Conservation (phyloP, 2,329 filamentous ascomycete genomes). For the Fusarium redolens region DNA sequence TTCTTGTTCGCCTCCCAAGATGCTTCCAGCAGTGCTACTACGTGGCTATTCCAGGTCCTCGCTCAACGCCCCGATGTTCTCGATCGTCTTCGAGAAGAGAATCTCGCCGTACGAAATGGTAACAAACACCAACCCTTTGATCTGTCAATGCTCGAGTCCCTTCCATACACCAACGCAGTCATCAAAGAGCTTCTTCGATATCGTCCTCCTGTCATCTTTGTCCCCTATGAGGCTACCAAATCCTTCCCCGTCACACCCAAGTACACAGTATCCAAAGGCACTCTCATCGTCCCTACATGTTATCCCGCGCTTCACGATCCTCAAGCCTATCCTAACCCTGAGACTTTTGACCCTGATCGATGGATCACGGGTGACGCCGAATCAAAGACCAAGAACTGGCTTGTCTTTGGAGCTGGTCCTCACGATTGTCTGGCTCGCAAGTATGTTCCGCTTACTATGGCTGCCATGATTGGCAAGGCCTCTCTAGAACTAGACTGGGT, state of each 20-base stretch:
- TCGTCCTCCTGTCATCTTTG: conserved; percentile 65
- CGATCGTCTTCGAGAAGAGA: conserved; percentile 58
- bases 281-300: conserved; percentile 63
- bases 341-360: conserved; percentile 61
- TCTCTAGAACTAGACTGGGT: conserved; percentile 61
- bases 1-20: conserved; percentile 66
- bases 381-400: conserved; percentile 63
- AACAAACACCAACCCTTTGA: conserved; percentile 55
- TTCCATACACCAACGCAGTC: conserved; percentile 64
- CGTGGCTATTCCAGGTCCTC: conserved; percentile 64
- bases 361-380: conserved; percentile 65
- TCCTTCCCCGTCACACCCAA: conserved; percentile 58
- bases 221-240: conserved; percentile 62
- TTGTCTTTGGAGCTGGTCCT: conserved; percentile 63
- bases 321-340: conserved; percentile 58
- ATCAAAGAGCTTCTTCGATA: conserved; percentile 65
- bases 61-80: conserved; percentile 63
- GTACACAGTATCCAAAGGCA: conserved; percentile 62
- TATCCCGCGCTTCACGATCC: conserved; percentile 64
- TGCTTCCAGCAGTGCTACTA: conserved; percentile 64
- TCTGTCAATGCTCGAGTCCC: conserved; percentile 59
- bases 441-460: conserved; percentile 63
- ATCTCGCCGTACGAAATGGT: conserved; percentile 56
- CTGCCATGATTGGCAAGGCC: conserved; percentile 65
- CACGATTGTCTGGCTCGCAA: conserved; percentile 62